Base-by-base conservation (phyloP, 208 protist genomes). In the Leishmania gerbilli region DNA sequence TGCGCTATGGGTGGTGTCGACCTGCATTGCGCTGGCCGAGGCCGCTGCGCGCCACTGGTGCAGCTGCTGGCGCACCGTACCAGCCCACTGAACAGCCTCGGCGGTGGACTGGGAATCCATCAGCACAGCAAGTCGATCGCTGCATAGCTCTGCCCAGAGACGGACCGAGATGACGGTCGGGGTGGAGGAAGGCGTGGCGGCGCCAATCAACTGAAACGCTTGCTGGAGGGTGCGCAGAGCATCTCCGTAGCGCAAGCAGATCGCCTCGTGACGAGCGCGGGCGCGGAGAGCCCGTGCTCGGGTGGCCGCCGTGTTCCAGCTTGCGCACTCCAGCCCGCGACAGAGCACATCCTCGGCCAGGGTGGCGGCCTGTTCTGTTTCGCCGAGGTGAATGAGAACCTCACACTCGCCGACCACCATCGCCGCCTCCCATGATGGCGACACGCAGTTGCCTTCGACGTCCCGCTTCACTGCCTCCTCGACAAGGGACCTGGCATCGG, bases 341-440 rank as follows among this genome's bases (percentile, higher is more conserved):
- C 71, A 67, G 27, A 85, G 67, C n/a, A 92, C 84, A 31, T 79
- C 77, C 13, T 45, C 69, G 19, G 77, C 80, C n/a, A 90, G 71
- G 45, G 75, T 40, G 15, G 88, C 82, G 0, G 92, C 86, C 21
- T 90, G 84, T 49, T 92, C 81, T 1, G 89, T 71, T 53, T 87
- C 84, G 6, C 89, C 92, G 40, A 93, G 80, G 5, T 67, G 8
- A 47, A 83, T 58, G 9, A 87, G 88, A 34, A 83, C 69, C 58
- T 93, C 89, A 37, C 90, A 91, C 74, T 91, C 89, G 64, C 67
- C 65, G 40, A 95, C 68, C 13, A 95, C 68, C 45, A 87, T 81
- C 24, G 78, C 79, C n/a, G 83, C 77, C n/a, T 88, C 77, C 72
- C 76, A 87, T 47, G 82, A 42, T 5, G 72, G 72, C 62, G 55